Evolutionary conservation across 768 basidiomycete genomes (phyloP).

Genomic region (Candolleomyces eurysporus): DNA sequence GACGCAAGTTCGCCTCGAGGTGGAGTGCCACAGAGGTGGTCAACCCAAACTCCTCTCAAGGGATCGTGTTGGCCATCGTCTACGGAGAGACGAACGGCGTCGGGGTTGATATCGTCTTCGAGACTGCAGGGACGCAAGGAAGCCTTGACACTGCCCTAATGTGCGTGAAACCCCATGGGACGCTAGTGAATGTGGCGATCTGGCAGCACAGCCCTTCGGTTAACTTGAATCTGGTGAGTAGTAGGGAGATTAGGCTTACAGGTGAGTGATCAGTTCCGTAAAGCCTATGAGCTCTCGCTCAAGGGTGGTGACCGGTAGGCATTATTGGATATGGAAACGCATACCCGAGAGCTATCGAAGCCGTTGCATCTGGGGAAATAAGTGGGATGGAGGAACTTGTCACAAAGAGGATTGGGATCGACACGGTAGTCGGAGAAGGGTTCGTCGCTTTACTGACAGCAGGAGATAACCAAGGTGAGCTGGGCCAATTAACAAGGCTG

Average conservation of each 20-base stretch:
- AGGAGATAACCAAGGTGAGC: conserved; percentile 40
- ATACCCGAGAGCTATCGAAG: conserved; percentile 37
- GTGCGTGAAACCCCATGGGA: conserved; percentile 37
- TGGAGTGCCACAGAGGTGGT: conserved; percentile 37
- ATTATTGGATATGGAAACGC: conserved; percentile 36
- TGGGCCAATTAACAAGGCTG: neutral
- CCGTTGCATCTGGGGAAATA: conserved; percentile 38
- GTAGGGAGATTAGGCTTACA: conserved; percentile 37
- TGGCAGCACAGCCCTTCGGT: conserved; percentile 38
- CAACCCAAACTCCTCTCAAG: conserved; percentile 27
- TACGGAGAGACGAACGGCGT: conserved; percentile 23
- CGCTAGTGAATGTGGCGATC: conserved; percentile 38
- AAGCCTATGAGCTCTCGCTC: neutral
- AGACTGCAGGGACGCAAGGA: conserved; percentile 42
- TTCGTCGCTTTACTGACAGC: conserved; percentile 38
- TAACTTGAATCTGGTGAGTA: conserved; percentile 33
- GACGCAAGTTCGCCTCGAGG: conserved; percentile 33
- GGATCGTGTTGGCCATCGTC: conserved; percentile 24
- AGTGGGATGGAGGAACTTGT: conserved; percentile 38
- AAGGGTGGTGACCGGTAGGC: conserved; percentile 21
- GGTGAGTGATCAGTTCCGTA: conserved; percentile 21
- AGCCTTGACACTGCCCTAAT: conserved; percentile 34
- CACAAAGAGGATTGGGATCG: conserved; percentile 37
- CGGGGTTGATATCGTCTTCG: conserved; percentile 46
- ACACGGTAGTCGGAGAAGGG: conserved; percentile 43